Conservation (phyloP, 257 asterid species). For the Nicotiana obtusifolia region DNA sequence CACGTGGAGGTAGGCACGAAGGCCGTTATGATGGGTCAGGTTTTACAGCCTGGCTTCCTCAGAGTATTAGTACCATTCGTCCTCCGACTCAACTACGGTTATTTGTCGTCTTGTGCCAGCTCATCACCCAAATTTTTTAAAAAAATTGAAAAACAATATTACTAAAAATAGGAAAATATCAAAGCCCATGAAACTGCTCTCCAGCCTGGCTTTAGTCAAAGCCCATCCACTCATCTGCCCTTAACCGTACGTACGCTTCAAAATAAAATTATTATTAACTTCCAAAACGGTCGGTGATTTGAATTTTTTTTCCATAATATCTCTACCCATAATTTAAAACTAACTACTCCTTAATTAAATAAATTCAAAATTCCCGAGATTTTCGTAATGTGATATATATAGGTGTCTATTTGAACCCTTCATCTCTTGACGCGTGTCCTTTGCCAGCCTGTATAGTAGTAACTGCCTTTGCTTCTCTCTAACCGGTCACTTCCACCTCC, state of each 20-base stretch:
- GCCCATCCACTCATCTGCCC: conserved; percentile 22
- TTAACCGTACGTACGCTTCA: conserved; percentile 1
- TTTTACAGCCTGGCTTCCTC: conserved; percentile 51
- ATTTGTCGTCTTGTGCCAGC: conserved; percentile 41
- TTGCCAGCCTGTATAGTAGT: conserved; percentile 59
- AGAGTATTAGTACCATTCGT: conserved; percentile 23
- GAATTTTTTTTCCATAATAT: conserved; percentile 20
- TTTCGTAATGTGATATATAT: conserved; percentile 23
- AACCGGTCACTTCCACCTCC: conserved; percentile 38
- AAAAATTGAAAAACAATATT: neutral
- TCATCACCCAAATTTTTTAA: neutral
- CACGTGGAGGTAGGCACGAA: conserved; percentile 25
- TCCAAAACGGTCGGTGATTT: conserved; percentile 87
- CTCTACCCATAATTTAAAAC: neutral
- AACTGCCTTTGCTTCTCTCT: conserved; percentile 37
- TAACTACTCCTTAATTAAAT: neutral
- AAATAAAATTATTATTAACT: conserved; percentile 34
- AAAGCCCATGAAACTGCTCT: conserved; percentile 27
- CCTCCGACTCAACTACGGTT: conserved; percentile 13
- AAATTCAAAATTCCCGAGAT: conserved; percentile 17
- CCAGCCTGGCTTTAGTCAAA: conserved; percentile 57
- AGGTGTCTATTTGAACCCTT: conserved; percentile 29
- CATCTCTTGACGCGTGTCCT: conserved; percentile 50
- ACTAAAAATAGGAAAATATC: conserved; percentile 26
- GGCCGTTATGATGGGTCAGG: conserved; percentile 57